Percentiles rank a stretch among this genome's conserved stretches.
Conservation (phyloP, 164 flowering plant genomes). For the Berberis thunbergii region DNA sequence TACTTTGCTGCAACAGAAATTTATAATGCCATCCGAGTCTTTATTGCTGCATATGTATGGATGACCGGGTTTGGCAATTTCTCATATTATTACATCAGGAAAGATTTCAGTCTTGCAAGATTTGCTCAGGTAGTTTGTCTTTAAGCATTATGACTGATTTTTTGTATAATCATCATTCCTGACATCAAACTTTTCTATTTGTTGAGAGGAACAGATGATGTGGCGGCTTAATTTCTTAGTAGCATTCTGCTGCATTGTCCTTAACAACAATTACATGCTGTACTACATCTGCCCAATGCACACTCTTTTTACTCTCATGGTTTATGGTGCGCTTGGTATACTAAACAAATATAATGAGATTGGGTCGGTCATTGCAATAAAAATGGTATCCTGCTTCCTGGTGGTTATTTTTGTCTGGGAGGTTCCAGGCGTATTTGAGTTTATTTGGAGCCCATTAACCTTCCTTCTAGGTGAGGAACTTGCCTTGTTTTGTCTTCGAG, state of each 20-base stretch:
- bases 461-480: conserved; percentile 68
- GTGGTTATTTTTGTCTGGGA: conserved; percentile 91
- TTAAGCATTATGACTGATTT: not conserved
- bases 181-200: conserved; percentile 5
- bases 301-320: conserved; percentile 97
- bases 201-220: conserved; percentile 80
- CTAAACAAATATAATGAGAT: conserved; percentile 74
- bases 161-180: not conserved
- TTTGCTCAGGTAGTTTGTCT: conserved; percentile 73
- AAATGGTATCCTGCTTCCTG: conserved; percentile 63
- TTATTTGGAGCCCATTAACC: conserved; percentile 79
- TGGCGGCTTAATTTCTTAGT: conserved; percentile 98
- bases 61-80: too few relatives aligned
- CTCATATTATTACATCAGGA: too few relatives aligned
- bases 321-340: conserved; percentile 90
- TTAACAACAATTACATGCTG: conserved; percentile 72
- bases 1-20: too few relatives aligned
- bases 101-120: conserved; percentile 31
- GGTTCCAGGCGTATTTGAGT: conserved; percentile 85
- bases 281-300: conserved; percentile 99
- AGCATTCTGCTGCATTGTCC: conserved; percentile 73
- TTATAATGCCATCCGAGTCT: too few relatives aligned
- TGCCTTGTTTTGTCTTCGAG: conserved; percentile 2
- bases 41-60: too few relatives aligned
- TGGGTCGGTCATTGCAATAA: conserved; percentile 63